A percentile compares a stretch with the other conserved stretches of the same genome.
These are phyloP conservation scores for Poterioochromonas sp. DNA, from an alignment of 352 stramenopile genomes.

Conservation along the genomic window DNA sequence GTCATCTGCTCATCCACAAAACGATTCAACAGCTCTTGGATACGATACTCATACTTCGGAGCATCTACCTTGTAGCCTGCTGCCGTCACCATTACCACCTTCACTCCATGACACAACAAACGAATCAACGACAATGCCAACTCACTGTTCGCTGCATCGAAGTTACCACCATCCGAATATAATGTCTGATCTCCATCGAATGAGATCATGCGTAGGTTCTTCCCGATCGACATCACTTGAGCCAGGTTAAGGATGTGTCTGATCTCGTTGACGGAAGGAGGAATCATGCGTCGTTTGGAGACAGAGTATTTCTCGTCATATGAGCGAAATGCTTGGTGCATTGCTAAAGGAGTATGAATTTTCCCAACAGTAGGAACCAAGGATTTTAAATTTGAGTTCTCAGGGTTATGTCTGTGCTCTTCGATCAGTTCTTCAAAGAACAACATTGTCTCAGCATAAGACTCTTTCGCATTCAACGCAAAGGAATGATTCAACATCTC, in stretches of 20 bases:
- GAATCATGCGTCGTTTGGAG: constrained; percentile 53
- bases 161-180: constrained; percentile 61
- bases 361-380: constrained; percentile 56
- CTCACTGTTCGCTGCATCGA: constrained; percentile 54
- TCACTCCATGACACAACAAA: constrained; percentile 53
- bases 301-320: constrained; percentile 60
- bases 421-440: constrained; percentile 64
- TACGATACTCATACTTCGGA: constrained; percentile 56
- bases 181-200: constrained; percentile 68
- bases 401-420: constrained; percentile 48
- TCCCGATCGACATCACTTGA: constrained; percentile 54
- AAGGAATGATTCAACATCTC: not conserved
- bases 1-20: constrained; percentile 51
- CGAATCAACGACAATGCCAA: constrained; percentile 55
- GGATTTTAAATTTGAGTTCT: constrained; percentile 48
- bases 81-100: constrained; percentile 57
- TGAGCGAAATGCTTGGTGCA: constrained; percentile 51
- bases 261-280: constrained; percentile 65
- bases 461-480: constrained; percentile 30
- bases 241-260: constrained; percentile 61
- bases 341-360: constrained; percentile 56
- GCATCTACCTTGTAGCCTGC: constrained; percentile 53
- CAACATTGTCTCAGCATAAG: constrained; percentile 54
- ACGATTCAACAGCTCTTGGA: constrained; percentile 55
- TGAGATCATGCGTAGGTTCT: constrained; percentile 49